Base-by-base conservation (phyloP, 1,284 basidiomycete species). In the Porogramme epimiltina region DNA sequence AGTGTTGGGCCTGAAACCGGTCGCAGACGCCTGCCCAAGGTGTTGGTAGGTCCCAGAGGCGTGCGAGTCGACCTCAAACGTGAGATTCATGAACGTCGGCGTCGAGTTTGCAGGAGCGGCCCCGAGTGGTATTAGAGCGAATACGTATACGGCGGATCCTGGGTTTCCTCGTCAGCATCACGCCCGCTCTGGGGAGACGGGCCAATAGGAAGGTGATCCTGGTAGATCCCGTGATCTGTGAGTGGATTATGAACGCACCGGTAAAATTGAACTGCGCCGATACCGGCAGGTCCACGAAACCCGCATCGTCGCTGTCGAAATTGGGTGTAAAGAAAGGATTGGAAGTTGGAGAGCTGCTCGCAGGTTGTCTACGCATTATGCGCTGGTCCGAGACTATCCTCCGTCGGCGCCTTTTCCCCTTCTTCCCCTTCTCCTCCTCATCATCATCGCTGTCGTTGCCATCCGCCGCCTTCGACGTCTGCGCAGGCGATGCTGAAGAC, bases 241-340 rank as follows among this genome's bases (percentile, higher is more conserved):
- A 49, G 25, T 13, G 42, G 31, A 38, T 23, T 23, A 19, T 48
- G 26, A 16, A 68, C 70, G 52, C 57, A 79, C 80, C 80, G 38
- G 70, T 78, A 55, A 82, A 82, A 49, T 75, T 75, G 59, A 79
- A 73, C 45, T 73, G 66, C 3, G 73, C 68, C 2, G 70, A 73
- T n/a, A 80, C 73, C 18, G 70, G 64, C 13, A 53, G 47, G 58
- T 74, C 75, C 23, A 64, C 63, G 51, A 73, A 71, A 8, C 66
- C 69, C 3, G 63, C 41, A 54, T 76, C 73, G 54, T 76, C 74
- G 23, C 59, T 49, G 54, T 75, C 75, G 36, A 64, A 38, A 37
- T 59, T 61, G 24, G 60, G 51, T 4, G 51, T 54, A 40, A 59
- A 61, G 56, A 67, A 70, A 6, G 66, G 65, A 46, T 65, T 66